Base-by-base conservation (phyloP, 169 alveolate species). In the Cyclospora cayetanensis region DNA sequence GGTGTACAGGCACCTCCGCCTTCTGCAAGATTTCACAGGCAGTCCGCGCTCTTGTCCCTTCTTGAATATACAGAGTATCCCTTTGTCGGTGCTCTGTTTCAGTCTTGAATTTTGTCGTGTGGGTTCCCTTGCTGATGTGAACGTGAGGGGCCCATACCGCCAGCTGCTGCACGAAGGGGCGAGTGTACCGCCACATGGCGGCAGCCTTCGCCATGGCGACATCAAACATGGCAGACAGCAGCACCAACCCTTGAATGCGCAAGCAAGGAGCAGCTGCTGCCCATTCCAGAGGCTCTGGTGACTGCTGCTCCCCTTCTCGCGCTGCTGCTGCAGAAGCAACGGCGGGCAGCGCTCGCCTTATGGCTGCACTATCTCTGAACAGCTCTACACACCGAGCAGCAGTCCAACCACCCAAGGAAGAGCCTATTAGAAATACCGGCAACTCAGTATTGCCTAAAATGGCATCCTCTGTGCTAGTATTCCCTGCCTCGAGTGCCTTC, bases 341-440 rank as follows among this genome's bases (percentile, higher is more conserved):
- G 9, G 70, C 70, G 15, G 60, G 60, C n/a, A 46, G 7, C n/a
- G 60, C 60, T 7, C 60, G 29, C 7, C 55, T 53, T 4, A 50
- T 5, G 34, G 53, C 76, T 15, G 11, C 18, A 1, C 52, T 4
- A 18, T 83, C 90, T 37, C 89, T 34, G 0, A 79, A 60, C 1
- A 46, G 68, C 46, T 79, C 66, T 2, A 52, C 42, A 29, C 72
- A 31, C 37, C 89, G 34, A 1, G 72, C 74, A 2, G 89, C 89
- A 4, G 25, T 72, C 72, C 74, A 43, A 1, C 93, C 93, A 12
- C 93, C 93, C 74, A 88, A 22, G 5, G 93, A 88, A 3, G 66
- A 18, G n/a, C 93, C 93, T 11, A 88, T 18, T 7, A 88, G 76
- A 25, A 70, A 88, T 0, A 88, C 18, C 2, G 89, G 89, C 7